phyloP scores from a whole-genome alignment of 352 stramenopile genomes.

The Lagenidium giganteum region DNA sequence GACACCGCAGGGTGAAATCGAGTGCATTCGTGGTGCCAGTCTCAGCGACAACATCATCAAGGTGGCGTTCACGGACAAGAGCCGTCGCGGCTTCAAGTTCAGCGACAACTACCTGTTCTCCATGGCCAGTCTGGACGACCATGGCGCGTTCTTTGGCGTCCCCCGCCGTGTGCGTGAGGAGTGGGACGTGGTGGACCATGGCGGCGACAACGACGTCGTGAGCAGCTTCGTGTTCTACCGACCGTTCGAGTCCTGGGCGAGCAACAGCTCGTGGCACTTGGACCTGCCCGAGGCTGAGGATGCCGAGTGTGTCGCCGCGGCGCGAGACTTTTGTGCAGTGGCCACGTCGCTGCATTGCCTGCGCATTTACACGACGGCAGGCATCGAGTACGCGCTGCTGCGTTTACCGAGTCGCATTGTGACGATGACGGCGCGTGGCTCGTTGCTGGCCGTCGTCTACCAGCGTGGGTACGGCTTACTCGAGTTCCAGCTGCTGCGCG shows the following conservation, averaged over 20 bases:
- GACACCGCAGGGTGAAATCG: conserved; percentile 77
- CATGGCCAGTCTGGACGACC: conserved; percentile 64
- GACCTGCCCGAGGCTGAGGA: conserved; percentile 65
- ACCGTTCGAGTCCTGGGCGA: conserved; percentile 79
- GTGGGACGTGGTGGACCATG: conserved; percentile 43
- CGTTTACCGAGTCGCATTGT: conserved; percentile 62
- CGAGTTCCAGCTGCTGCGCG: conserved; percentile 48
- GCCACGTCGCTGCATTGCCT: conserved; percentile 66
- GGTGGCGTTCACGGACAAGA: conserved; percentile 79
- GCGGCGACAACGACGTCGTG: conserved; percentile 35
- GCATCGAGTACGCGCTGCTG: conserved; percentile 54
- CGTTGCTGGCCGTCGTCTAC: conserved; percentile 64
- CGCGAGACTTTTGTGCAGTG: conserved; percentile 67
- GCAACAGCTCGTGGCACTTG: conserved; percentile 76
- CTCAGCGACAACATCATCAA: conserved; percentile 74
- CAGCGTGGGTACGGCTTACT: conserved; percentile 40
- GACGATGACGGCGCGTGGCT: conserved; percentile 57
- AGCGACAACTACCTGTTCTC: conserved; percentile 81
- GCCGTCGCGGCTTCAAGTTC: conserved; percentile 80
- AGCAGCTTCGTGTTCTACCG: conserved; percentile 79
- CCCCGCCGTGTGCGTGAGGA: conserved; percentile 54
- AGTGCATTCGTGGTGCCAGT: conserved; percentile 60
- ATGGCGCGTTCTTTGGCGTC: conserved; percentile 72
- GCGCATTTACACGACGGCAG: conserved; percentile 68
- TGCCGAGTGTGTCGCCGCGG: conserved; percentile 57